Evolutionary conservation across 225 moss, liverwort and hornwort species (phyloP), one percentile per base, ranked within the genome.

Genomic region (Lunularia cruciata): DNA sequence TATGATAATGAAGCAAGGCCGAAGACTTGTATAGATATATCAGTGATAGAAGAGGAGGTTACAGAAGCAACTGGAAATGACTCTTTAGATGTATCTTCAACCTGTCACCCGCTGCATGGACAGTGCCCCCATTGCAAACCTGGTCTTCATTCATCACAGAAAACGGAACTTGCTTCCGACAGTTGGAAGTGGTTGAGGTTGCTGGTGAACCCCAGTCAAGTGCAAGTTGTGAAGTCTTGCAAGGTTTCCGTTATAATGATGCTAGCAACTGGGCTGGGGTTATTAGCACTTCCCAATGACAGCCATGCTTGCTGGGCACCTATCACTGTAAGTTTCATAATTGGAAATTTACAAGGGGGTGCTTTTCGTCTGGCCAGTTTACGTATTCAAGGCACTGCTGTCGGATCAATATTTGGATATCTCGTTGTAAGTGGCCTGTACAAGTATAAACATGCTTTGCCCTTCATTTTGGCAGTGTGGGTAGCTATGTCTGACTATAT

Each of bases 311-410:
- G 60, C 71, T 81, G 81, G 81, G 81, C 73, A 0, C 81, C 81
- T 1, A 52, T 81, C 10, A 77, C 81, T 0, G 81, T 81, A 2
- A 76, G 59, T 2, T 81, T 81, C 52, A 59, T 81, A 32, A 77
- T 81, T 0, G 81, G 81, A 15, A 81, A 74, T 12, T 65, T 73
- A 3, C 81, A 81, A 60, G 81, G 81, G 5, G 81, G 81, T 0
- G 77, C 81, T 22, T 81, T 69, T 67, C 77, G 77, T 15, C 59
- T 77, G 7, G 64, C 77, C 37, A 74, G 28, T 67, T 42, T 77
- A 19, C 81, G 81, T 2, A 67, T 81, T 0, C 81, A 77, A 48
- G 81, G 77, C 36, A 81, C 81, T 31, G 77, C 70, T 27, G 48
- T 81, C 28, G 81, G 81, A 61, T 48, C 77, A 8, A 81, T 81